phyloP scores from a whole-genome alignment of 1,139 yeast species.

The Trichomonascaceae sp. region DNA sequence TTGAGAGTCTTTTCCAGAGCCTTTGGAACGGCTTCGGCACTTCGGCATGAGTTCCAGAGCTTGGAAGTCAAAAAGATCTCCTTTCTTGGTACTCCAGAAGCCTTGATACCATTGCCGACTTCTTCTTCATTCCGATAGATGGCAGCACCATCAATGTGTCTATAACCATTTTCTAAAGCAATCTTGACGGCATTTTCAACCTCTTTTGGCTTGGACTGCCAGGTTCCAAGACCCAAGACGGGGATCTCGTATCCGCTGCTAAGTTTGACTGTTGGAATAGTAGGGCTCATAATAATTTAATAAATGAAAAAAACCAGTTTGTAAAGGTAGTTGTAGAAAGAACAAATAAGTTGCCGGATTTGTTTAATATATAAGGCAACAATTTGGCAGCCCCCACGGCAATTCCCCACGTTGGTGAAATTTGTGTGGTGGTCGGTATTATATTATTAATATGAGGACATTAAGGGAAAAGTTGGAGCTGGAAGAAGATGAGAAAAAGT shows the following conservation, averaged over 20 bases:
- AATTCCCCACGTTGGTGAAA: neutral
- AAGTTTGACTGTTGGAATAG: conserved; percentile 21
- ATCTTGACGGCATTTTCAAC: conserved; percentile 29
- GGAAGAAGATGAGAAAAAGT: neutral
- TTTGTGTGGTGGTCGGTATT: neutral
- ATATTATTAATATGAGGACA: neutral
- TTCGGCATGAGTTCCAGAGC: conserved; percentile 73
- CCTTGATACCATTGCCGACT: conserved; percentile 43
- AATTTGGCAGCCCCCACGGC: neutral
- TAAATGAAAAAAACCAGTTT: neutral
- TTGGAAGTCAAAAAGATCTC: conserved; percentile 73
- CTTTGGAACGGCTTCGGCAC: conserved; percentile 44
- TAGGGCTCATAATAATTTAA: neutral
- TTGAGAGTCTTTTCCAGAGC: conserved; percentile 55
- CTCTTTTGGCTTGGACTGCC: conserved; percentile 45
- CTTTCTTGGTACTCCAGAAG: conserved; percentile 40
- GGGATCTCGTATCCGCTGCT: conserved; percentile 40
- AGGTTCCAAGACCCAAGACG: conserved; percentile 52
- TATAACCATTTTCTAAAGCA: conserved; percentile 42
- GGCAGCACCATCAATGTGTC: conserved; percentile 61
- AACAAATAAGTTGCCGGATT: neutral
- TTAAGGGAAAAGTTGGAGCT: neutral
- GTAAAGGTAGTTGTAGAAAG: neutral
- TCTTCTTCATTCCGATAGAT: conserved; percentile 50
- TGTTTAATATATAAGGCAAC: neutral